phyloP scores from a whole-genome alignment of 306 rosid genomes.

The Medicago ruthenica region DNA sequence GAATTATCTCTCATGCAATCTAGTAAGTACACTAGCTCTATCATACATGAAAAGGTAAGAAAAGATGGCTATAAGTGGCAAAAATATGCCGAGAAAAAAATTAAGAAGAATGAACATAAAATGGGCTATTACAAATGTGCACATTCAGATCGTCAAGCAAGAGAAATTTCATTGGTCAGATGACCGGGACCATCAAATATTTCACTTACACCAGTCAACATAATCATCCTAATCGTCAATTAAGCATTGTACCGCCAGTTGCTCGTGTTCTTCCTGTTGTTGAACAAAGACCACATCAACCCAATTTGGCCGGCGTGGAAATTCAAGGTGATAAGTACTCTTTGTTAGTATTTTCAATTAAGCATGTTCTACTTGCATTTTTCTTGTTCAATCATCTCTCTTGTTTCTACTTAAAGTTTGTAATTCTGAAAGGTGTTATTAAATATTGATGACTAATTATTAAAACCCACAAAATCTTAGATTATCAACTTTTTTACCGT shows the following conservation, averaged over 20 bases:
- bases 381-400: too few relatives aligned
- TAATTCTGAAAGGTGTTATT: too few relatives aligned
- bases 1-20: constrained; percentile 46
- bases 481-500: too few relatives aligned
- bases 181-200: constrained; percentile 66
- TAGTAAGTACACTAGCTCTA: constrained; percentile 56
- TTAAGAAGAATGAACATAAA: constrained; percentile 74
- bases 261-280: constrained; percentile 51
- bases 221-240: constrained; percentile 76
- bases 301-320: constrained; percentile 45
- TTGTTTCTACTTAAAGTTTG: too few relatives aligned
- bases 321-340: constrained; percentile 67
- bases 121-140: constrained; percentile 90
- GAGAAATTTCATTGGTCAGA: constrained; percentile 73
- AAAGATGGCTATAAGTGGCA: constrained; percentile 92
- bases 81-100: constrained; percentile 86
- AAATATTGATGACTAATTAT: too few relatives aligned
- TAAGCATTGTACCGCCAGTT: constrained; percentile 52
- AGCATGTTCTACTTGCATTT: too few relatives aligned
- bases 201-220: constrained; percentile 76
- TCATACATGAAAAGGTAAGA: constrained; percentile 65
- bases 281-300: constrained; percentile 51
- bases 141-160: constrained; percentile 71
- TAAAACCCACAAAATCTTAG: too few relatives aligned
- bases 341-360: not conserved